Conservation (phyloP, 495 filamentous ascomycete genomes). For the Xylaria telfairii region DNA sequence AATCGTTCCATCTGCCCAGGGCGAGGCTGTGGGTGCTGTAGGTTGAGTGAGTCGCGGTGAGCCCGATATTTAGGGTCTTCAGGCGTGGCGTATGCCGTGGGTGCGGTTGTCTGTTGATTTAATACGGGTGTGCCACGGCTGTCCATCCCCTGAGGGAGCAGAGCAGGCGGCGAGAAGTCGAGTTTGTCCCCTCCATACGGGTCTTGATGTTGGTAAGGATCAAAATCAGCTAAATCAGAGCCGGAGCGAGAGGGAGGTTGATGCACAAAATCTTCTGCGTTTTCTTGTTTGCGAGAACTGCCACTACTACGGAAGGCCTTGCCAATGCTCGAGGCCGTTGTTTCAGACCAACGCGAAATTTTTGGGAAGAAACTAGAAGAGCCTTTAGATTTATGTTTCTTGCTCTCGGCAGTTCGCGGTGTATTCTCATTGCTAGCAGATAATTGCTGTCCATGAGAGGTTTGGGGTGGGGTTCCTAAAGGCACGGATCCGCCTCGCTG, state of each 20-base stretch:
- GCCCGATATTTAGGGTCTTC: conserved; percentile 92
- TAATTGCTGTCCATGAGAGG: conserved; percentile 38
- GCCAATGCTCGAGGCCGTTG: conserved; percentile 74
- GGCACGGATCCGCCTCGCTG: conserved; percentile 68
- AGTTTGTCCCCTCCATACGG: conserved; percentile 74
- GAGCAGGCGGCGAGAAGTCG: conserved; percentile 63
- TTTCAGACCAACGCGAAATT: conserved; percentile 97
- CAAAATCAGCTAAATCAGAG: conserved; percentile 70
- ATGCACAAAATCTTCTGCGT: conserved; percentile 47
- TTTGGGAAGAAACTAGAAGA: conserved; percentile 89
- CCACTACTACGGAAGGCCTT: conserved; percentile 59
- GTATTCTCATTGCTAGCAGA: conserved; percentile 74
- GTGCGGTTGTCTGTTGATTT: conserved; percentile 41
- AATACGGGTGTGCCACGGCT: conserved; percentile 23
- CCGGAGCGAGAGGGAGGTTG: conserved; percentile 69
- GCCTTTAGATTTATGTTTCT: conserved; percentile 89
- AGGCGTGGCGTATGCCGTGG: conserved; percentile 55
- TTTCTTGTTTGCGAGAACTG: conserved; percentile 51
- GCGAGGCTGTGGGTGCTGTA: conserved; percentile 90
- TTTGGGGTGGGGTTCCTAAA: conserved; percentile 72
- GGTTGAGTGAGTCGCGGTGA: conserved; percentile 84
- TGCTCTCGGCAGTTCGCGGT: conserved; percentile 73
- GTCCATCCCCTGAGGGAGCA: conserved; percentile 33
- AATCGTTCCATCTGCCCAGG: conserved; percentile 82
- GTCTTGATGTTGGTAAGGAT: conserved; percentile 68